A percentile compares a stretch with the other conserved stretches of the same genome.
phyloP scores from a whole-genome alignment of 306 rosid species.

The Lablab purpureus region DNA sequence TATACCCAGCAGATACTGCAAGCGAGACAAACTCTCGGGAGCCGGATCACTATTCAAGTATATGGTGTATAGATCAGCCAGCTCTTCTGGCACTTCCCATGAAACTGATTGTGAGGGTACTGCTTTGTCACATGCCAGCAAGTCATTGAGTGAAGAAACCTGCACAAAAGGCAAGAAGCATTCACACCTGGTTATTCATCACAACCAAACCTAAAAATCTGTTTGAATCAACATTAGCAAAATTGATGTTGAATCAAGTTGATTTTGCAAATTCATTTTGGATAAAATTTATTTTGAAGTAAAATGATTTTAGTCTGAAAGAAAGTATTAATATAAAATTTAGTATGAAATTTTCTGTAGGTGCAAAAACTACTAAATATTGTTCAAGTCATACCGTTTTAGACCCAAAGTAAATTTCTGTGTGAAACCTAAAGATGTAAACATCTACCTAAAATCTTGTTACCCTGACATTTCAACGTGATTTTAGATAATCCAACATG shows the following conservation, averaged over 20 bases:
- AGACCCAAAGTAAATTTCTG: neutral
- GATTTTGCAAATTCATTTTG: no score
- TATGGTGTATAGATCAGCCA: constrained; percentile 77
- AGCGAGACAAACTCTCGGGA: constrained; percentile 79
- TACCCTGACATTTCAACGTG: neutral
- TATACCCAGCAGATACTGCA: constrained; percentile 91
- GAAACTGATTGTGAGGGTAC: constrained; percentile 50
- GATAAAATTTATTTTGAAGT: neutral
- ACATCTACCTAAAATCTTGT: neutral
- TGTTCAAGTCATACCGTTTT: neutral
- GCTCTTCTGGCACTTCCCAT: constrained; percentile 79
- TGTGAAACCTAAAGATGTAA: neutral
- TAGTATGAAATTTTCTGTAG: no score
- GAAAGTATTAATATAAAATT: no score
- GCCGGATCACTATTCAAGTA: constrained; percentile 72
- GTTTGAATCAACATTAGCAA: neutral
- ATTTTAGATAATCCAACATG: neutral
- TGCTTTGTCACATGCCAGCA: constrained; percentile 65
- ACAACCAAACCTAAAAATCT: constrained; percentile 28
- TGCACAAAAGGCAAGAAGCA: constrained; percentile 40
- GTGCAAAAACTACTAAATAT: neutral
- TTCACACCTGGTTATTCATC: constrained; percentile 11
- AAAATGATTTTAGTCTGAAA: neutral
- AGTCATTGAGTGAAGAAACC: constrained; percentile 61
- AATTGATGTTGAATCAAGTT: neutral